Base-by-base conservation (phyloP, 2,329 filamentous ascomycete genomes). In the Graphilbum fragrans region DNA sequence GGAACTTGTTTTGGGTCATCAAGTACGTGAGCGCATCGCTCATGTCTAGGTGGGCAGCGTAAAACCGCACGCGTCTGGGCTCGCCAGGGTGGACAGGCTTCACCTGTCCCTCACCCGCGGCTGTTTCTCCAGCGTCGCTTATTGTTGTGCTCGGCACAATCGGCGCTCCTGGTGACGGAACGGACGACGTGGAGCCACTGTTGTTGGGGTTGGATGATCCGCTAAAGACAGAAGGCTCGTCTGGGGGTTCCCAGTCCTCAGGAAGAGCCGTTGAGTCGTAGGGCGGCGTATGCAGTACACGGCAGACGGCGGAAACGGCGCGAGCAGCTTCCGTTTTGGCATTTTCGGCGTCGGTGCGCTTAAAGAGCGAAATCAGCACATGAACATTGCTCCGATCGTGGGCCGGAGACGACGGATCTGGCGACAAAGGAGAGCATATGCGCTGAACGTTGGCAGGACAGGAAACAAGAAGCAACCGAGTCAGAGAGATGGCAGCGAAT, bases 281-380 rank as follows among this genome's bases (percentile, higher is more conserved):
- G 3, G 44, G 49, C 53, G 52, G 50, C 7, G 69, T 64, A 54
- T 78, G 73, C 20, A 77, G 58, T 0, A 70, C 65, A 2, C 74
- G 69, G 47, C 74, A 76, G 18, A 77, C 58, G 19, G 66, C 62
- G 5, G 64, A 62, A 12, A 71, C 59, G 18, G 71, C 64, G 6
- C 77, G 69, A 0, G 74, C 67, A 7, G 72, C 72, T 50, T 81
- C 77, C 43, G 75, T 70, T 44, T 70, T 71, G 14, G 72, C 76
- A 12, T 76, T 74, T 36, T 70, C 67, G 2, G 65, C 58, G 37
- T 70, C 67, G 21, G 64, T 62, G n/a, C 60, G 57, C 35, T 56
- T 51, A 50, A 66, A 66, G 3, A 69, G 53, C 5, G 55, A 53
- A 17, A 63, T 55, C 18, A 68, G 56, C 11, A 61, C 47, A 31